Base-by-base conservation (phyloP, 352 stramenopile species). In the Globisporangium emineosum region DNA sequence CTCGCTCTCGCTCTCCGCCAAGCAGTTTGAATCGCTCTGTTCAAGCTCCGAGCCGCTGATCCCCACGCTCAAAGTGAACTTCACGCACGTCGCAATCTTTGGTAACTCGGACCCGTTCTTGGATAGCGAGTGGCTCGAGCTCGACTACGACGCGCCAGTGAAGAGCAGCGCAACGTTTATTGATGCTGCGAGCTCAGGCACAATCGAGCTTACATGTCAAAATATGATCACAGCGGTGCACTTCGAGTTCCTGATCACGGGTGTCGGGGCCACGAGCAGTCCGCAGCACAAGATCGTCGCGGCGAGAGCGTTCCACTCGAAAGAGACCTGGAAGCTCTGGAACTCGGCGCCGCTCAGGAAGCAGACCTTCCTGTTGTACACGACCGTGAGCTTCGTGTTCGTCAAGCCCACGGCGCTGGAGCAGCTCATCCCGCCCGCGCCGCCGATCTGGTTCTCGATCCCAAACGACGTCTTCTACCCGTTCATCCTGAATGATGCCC, bases 391-490 rank as follows among this genome's bases (percentile, higher is more conserved):
- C 13, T 84, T 77, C 56, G 71, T 77, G 19, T 35, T 30, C 4
- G 67, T 78, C 6, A 27, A 62, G 43, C 52, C 60, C 13, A 58
- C 58, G 2, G 50, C 62, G 37, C 30, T 78, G 5, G 69, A 79
- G 30, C 56, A 72, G 21, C 68, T 78, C 29, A 72, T 80, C 43
- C 73, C 73, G 1, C 67, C 65, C n/a, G 58, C 76, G 8, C 76
- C 76, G 19, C 65, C 71, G 19, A 67, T 84, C 21, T 84, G 76
- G 76, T 84, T 84, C 35, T 76, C 76, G n/a, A 84, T 84, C 59
- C 73, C 73, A 7, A 81, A 59, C 61, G 76, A 81, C 33, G 69
- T 84, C 10, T 84, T 84, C 54, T 84, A 84, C 52, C 76, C 76
- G 12, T 84, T 84, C 67, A 65, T 73, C 5, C 52, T 84, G 33